phyloP scores from a whole-genome alignment of 225 moss, liverwort and hornwort species.

The Polytrichum commune region DNA sequence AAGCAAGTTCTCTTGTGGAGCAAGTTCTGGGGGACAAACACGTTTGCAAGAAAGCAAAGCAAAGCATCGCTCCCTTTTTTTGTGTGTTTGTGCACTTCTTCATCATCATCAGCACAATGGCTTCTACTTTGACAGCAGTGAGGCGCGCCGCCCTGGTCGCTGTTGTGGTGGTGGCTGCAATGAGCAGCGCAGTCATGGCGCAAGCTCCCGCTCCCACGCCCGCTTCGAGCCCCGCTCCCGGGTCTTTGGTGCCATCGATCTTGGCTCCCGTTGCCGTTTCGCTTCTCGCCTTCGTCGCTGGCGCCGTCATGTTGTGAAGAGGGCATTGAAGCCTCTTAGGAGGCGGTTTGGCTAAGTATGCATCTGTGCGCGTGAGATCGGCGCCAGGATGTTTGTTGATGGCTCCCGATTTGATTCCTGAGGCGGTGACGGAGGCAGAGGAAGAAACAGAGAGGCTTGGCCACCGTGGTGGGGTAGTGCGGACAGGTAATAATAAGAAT shows the following conservation, averaged over 20 bases:
- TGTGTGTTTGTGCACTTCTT: too few species aligned
- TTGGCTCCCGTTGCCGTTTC: conserved; percentile 19
- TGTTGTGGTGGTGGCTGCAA: conserved; percentile 6
- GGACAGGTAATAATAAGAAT: background rate
- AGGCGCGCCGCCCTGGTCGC: conserved; percentile 17
- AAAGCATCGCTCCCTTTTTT: too few species aligned
- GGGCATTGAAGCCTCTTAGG: background rate
- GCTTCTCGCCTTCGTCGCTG: conserved; percentile 21
- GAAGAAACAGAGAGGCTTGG: background rate
- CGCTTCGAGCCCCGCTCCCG: background rate
- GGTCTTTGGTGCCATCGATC: conserved; percentile 12
- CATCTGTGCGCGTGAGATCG: background rate
- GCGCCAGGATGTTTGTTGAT: background rate
- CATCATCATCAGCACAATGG: conserved; percentile 3
- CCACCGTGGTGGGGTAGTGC: background rate
- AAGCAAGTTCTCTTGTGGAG: too few species aligned
- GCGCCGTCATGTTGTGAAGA: conserved; percentile 11
- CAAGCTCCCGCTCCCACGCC: conserved; percentile 13
- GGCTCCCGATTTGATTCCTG: background rate
- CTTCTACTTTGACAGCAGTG: conserved; percentile 12
- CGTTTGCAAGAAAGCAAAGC: too few species aligned
- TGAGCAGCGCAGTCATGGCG: conserved; percentile 23
- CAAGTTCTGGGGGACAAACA: too few species aligned
- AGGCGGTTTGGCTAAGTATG: conserved; percentile 1
- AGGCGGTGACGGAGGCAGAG: background rate